phyloP scores from a whole-genome alignment of 768 basidiomycete genomes.

The Leucosporidium scottii region DNA sequence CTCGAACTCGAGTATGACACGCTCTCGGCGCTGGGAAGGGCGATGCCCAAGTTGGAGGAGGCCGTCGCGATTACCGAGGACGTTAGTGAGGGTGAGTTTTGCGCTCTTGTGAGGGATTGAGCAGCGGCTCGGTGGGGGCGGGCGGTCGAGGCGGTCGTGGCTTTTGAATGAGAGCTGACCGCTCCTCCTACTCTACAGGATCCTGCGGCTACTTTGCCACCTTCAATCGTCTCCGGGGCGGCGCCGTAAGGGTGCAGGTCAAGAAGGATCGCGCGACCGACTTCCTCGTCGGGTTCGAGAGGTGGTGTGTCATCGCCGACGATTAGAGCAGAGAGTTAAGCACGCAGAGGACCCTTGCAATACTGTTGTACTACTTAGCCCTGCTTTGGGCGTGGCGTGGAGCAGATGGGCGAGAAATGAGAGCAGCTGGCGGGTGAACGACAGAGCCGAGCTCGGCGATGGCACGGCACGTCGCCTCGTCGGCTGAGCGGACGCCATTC shows the following conservation, averaged over 20 bases:
- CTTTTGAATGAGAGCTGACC: background rate
- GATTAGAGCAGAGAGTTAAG: too few species aligned
- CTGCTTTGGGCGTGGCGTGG: too few species aligned
- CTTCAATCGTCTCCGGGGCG: slow-evolving; percentile 1
- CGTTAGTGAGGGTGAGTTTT: slow-evolving; percentile 17
- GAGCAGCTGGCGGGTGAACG: too few species aligned
- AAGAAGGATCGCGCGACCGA: slow-evolving; percentile 18
- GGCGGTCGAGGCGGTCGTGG: background rate
- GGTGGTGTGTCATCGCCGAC: slow-evolving; percentile 3
- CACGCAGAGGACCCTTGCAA: too few species aligned
- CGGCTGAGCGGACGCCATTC: too few species aligned
- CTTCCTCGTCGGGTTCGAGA: slow-evolving; percentile 19
- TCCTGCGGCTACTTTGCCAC: slow-evolving; percentile 11
- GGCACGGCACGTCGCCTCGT: too few species aligned
- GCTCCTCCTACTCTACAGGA: background rate
- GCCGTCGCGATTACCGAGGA: slow-evolving; percentile 24
- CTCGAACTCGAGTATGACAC: slow-evolving; percentile 10
- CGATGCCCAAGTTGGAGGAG: slow-evolving; percentile 1
- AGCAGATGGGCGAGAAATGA: too few species aligned
- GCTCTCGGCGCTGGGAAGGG: slow-evolving; percentile 3
- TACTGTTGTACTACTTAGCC: too few species aligned
- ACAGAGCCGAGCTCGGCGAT: too few species aligned
- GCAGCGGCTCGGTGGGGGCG: background rate
- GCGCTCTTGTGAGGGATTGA: too few species aligned
- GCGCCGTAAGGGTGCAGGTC: slow-evolving; percentile 2